A percentile compares a stretch with the other conserved stretches of the same genome.
phyloP scores from a whole-genome alignment of 495 filamentous ascomycete genomes.

The Hyaloscypha bicolor region DNA sequence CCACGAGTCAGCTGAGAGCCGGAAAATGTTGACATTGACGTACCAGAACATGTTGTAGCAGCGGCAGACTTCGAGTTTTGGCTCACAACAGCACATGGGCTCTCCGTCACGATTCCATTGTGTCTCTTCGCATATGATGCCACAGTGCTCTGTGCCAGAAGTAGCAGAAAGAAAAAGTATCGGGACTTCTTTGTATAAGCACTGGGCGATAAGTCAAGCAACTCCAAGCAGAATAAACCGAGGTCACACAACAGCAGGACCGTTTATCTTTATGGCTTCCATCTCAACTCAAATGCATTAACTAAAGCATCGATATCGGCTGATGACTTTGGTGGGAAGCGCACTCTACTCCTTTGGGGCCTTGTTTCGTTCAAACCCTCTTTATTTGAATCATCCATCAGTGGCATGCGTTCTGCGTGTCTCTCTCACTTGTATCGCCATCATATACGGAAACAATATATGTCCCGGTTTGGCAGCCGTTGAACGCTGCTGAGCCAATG shows the following conservation, averaged over 20 bases:
- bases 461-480: not conserved
- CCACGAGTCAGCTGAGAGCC: not conserved
- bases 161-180: not conserved
- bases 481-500: not conserved
- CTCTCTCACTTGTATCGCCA: not conserved
- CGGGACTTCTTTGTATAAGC: not conserved
- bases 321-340: not conserved
- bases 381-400: not conserved
- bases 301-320: not conserved
- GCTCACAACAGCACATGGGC: not conserved
- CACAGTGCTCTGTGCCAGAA: not conserved
- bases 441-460: not conserved
- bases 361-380: not conserved
- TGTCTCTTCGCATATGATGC: not conserved
- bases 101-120: not conserved
- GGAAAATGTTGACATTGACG: not conserved
- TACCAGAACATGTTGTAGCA: not conserved
- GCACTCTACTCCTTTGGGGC: not conserved
- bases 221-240: not conserved
- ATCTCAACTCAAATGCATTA: not conserved
- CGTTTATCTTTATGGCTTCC: not conserved
- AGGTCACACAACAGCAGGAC: not conserved
- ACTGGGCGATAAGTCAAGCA: not conserved
- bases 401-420: not conserved
- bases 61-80: not conserved